A percentile compares a stretch with the other conserved stretches of the same genome.
These are phyloP conservation scores for Huiozyma sinensis DNA, from an alignment of 805 yeast species.

Conservation along the genomic window DNA sequence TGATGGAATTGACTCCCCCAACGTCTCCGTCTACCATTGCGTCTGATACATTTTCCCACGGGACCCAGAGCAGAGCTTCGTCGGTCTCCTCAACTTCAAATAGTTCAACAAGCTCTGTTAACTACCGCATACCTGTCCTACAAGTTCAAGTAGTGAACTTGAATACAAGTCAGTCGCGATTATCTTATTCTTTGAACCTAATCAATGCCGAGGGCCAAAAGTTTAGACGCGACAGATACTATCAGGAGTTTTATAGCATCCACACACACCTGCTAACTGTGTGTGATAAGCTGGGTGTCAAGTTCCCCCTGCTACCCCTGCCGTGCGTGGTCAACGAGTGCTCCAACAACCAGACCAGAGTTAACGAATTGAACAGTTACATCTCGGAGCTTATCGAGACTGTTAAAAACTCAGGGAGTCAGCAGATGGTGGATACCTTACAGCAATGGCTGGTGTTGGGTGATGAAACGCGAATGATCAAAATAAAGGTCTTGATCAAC, in stretches of 20 bases:
- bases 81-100: slow-evolving; percentile 2
- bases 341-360: slow-evolving; percentile 1
- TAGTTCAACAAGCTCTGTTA: not conserved
- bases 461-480: slow-evolving; percentile 1
- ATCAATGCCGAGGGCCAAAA: slow-evolving; percentile 6
- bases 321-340: not conserved
- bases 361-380: slow-evolving; percentile 6
- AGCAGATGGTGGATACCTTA: slow-evolving; percentile 1
- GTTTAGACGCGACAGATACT: slow-evolving; percentile 8
- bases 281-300: not conserved
- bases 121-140: not conserved
- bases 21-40: slow-evolving; percentile 14
- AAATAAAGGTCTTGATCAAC: slow-evolving; percentile 13
- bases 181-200: slow-evolving; percentile 12
- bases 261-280: slow-evolving; percentile 9
- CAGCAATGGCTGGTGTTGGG: slow-evolving; percentile 5
- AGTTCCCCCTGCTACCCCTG: not conserved
- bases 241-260: slow-evolving; percentile 16
- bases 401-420: not conserved
- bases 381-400: not conserved
- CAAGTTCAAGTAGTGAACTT: not conserved
- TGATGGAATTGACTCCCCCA: slow-evolving; percentile 11
- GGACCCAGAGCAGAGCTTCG: slow-evolving; percentile 7
- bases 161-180: slow-evolving; percentile 7
- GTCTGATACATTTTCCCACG: slow-evolving; percentile 9